A percentile compares a stretch with the other conserved stretches of the same genome.
These are phyloP conservation scores for Vigna nakashimae DNA, from an alignment of 306 rosid species.

Conservation along the genomic window DNA sequence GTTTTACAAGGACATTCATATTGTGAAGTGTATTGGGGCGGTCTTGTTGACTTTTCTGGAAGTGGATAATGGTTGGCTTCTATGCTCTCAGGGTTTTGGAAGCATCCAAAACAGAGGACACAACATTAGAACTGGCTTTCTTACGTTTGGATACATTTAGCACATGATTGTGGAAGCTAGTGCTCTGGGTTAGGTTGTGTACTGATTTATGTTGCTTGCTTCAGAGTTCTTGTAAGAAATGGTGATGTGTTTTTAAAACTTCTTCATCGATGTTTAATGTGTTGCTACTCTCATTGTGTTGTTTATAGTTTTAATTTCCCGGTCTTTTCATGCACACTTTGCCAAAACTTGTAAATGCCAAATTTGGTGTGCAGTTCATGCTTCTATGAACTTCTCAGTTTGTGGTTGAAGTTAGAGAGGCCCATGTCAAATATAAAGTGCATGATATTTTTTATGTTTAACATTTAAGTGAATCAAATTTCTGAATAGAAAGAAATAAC, in stretches of 20 bases:
- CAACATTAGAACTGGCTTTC: constrained; percentile 11
- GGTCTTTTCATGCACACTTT: not conserved
- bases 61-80: constrained; percentile 20
- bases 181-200: constrained; percentile 13
- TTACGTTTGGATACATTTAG: constrained; percentile 16
- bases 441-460: constrained; percentile 12
- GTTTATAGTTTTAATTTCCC: constrained; percentile 9
- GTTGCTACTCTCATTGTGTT: constrained; percentile 28
- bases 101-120: not conserved
- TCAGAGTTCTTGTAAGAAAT: constrained; percentile 11
- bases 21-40: constrained; percentile 6
- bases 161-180: not conserved
- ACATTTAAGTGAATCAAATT: constrained; percentile 2
- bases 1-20: not conserved
- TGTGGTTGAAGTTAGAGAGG: constrained; percentile 25
- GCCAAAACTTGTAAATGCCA: not conserved
- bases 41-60: constrained; percentile 30
- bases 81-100: constrained; percentile 32
- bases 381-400: not conserved
- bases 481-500: constrained; percentile 15
- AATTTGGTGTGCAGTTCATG: constrained; percentile 5
- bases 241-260: not conserved
- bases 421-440: constrained; percentile 10
- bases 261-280: not conserved
- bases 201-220: constrained; percentile 15